These are phyloP conservation scores for Craterostigma plantagineum DNA, from an alignment of 257 asterid genomes.

Conservation along the genomic window DNA sequence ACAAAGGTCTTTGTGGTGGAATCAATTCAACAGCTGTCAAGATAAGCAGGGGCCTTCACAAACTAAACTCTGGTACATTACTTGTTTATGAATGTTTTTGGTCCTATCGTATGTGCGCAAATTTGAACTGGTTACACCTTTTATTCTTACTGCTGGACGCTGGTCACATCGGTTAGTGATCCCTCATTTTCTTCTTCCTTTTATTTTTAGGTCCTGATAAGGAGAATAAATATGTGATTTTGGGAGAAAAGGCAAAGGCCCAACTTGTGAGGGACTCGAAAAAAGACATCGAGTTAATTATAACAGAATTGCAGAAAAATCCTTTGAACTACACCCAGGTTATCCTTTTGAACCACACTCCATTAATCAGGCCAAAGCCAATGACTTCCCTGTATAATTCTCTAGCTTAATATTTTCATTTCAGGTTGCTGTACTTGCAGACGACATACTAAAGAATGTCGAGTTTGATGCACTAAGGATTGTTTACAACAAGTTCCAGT, in stretches of 20 bases:
- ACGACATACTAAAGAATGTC: conserved; percentile 85
- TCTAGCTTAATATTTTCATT: background rate
- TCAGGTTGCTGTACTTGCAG: conserved; percentile 95
- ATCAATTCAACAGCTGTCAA: conserved; percentile 89
- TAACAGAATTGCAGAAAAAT: conserved; percentile 84
- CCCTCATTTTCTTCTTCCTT: background rate
- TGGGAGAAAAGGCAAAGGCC: conserved; percentile 98
- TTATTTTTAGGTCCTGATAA: conserved; percentile 64
- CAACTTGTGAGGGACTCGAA: conserved; percentile 82
- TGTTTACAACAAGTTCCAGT: conserved; percentile 84
- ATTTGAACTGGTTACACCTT: conserved; percentile 5
- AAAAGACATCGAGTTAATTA: conserved; percentile 41
- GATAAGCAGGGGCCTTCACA: conserved; percentile 65
- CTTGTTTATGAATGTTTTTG: background rate
- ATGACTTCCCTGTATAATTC: too few relatives aligned
- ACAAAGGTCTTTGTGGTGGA: conserved; percentile 99
- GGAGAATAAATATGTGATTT: conserved; percentile 51
- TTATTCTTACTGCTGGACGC: background rate
- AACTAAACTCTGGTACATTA: conserved; percentile 37
- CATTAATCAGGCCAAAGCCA: too few relatives aligned
- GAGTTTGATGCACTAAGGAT: conserved; percentile 85
- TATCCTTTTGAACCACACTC: conserved; percentile 8
- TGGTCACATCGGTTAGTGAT: background rate
- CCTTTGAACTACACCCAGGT: conserved; percentile 97
- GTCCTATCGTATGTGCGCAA: background rate